Percentiles rank a stretch among this genome's conserved stretches.
Conservation (phyloP, 2,329 filamentous ascomycete species). For the Sarocladiaceae sp. region DNA sequence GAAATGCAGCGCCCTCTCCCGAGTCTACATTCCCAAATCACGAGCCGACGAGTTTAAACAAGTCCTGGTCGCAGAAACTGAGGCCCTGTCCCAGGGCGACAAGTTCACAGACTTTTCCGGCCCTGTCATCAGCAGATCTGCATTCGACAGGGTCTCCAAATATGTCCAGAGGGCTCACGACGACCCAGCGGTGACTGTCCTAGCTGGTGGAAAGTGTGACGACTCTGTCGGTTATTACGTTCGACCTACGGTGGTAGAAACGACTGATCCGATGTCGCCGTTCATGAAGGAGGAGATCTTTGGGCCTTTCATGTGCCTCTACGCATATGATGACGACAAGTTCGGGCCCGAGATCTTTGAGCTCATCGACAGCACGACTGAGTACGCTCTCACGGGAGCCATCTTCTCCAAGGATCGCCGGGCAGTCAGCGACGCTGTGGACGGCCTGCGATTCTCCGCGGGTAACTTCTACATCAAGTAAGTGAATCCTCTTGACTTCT, state of each 20-base stretch:
- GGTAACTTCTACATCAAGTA: conserved; percentile 68
- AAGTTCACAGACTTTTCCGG: conserved; percentile 32
- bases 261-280: conserved; percentile 32
- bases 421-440: conserved; percentile 56
- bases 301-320: conserved; percentile 28
- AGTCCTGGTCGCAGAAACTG: conserved; percentile 15
- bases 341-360: neutral
- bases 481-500: neutral
- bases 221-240: conserved; percentile 36
- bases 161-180: conserved; percentile 34
- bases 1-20: conserved; percentile 44
- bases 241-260: conserved; percentile 39
- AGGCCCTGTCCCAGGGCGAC: conserved; percentile 5
- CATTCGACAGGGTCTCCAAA: conserved; percentile 37
- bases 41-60: conserved; percentile 27
- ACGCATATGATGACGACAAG: conserved; percentile 31
- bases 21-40: conserved; percentile 49
- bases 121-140: conserved; percentile 41
- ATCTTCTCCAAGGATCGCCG: conserved; percentile 61
- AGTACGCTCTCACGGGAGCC: conserved; percentile 53
- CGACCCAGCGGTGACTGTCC: conserved; percentile 34
- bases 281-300: conserved; percentile 9
- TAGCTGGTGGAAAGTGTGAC: conserved; percentile 39
- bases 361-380: neutral
- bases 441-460: conserved; percentile 57